Evolutionary conservation across 2,329 filamentous ascomycete species (phyloP).

Genomic region (Grosmannia clavigera): DNA sequence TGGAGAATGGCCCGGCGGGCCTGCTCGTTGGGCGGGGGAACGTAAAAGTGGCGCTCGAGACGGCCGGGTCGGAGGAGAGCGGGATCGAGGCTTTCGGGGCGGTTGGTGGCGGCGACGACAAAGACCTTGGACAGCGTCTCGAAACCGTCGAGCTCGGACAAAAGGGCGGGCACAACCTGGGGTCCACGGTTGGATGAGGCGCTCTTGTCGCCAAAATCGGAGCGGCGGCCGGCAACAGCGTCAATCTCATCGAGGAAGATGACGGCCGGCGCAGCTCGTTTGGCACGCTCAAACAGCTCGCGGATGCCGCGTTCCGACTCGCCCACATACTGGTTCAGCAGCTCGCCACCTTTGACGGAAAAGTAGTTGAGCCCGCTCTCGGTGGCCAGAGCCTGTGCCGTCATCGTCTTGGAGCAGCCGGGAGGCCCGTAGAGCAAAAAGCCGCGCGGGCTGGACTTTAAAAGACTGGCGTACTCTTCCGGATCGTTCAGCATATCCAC

Average conservation of each 20-base stretch:
- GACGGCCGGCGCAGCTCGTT: conserved; percentile 77
- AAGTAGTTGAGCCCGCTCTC: conserved; percentile 90
- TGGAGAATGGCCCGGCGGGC: conserved; percentile 67
- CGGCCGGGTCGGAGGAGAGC: conserved; percentile 77
- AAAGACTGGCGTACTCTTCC: conserved; percentile 20
- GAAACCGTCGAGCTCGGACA: conserved; percentile 95
- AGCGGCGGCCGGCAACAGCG: conserved; percentile 53
- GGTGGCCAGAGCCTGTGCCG: conserved; percentile 80
- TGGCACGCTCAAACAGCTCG: conserved; percentile 73
- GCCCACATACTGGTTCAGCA: conserved; percentile 94
- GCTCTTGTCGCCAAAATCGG: conserved; percentile 29
- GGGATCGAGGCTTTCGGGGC: conserved; percentile 73
- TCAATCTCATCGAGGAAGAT: conserved; percentile 98
- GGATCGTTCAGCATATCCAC: conserved; percentile 24
- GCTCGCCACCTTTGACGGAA: conserved; percentile 83
- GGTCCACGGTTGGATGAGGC: conserved; percentile 37
- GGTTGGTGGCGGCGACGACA: conserved; percentile 83
- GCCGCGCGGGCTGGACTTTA: conserved; percentile 50
- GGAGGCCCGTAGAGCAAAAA: conserved; percentile 85
- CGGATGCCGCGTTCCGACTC: conserved; percentile 82
- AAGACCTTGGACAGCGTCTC: conserved; percentile 73
- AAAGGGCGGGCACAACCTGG: conserved; percentile 76
- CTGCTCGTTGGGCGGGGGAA: conserved; percentile 62
- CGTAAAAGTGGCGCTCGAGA: conserved; percentile 75
- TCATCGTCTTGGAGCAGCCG: conserved; percentile 89